Conservation (phyloP, 2,329 filamentous ascomycete genomes). For the Trichoderma hamatum region DNA sequence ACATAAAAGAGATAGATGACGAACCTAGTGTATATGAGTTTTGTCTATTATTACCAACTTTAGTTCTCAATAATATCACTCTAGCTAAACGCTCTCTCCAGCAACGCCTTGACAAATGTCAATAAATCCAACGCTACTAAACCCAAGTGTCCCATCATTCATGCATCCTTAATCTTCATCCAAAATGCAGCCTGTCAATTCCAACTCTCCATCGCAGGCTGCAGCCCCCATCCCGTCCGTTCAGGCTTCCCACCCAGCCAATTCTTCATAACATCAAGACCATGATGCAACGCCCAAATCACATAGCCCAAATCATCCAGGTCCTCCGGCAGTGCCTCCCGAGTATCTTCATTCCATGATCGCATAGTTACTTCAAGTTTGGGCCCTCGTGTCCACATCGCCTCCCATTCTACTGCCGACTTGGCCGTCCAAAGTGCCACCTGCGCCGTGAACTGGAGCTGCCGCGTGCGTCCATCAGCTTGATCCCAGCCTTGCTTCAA, state of each 20-base stretch:
- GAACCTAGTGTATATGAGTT: no score
- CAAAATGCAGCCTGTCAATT: neutral
- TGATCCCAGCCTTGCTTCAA: constrained; percentile 26
- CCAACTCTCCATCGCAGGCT: neutral
- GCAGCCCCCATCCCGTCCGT: constrained; percentile 14
- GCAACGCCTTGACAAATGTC: neutral
- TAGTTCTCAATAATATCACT: no score
- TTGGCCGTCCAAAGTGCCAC: constrained; percentile 26
- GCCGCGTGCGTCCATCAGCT: constrained; percentile 12
- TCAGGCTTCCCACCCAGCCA: constrained; percentile 10
- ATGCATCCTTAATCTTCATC: neutral
- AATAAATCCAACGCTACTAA: neutral
- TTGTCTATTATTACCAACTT: no score
- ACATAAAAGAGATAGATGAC: neutral
- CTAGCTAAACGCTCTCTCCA: neutral
- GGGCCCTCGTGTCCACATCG: constrained; percentile 19
- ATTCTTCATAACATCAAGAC: constrained; percentile 12
- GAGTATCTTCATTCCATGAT: neutral
- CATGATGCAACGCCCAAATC: constrained; percentile 13
- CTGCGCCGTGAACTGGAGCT: constrained; percentile 24
- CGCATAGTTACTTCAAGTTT: constrained; percentile 6
- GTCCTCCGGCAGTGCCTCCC: neutral
- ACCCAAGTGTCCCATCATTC: neutral
- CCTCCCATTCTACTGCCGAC: constrained; percentile 18
- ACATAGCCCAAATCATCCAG: constrained; percentile 18